Percentiles rank a stretch among this genome's conserved stretches.
phyloP scores from a whole-genome alignment of 2,329 filamentous ascomycete species.

The Sporothrix pseudoabietina region DNA sequence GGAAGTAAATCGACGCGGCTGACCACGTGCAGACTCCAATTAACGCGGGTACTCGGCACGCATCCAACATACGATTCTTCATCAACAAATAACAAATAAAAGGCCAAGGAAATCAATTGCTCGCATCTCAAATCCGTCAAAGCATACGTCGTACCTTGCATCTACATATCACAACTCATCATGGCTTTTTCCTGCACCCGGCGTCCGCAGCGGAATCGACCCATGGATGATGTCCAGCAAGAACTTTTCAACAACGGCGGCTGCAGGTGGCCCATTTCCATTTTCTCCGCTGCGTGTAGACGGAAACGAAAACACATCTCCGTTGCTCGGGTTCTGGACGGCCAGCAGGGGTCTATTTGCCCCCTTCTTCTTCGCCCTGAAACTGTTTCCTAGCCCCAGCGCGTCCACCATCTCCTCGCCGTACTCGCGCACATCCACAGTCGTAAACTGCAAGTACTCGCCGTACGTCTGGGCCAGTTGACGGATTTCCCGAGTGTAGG shows the following conservation, averaged over 20 bases:
- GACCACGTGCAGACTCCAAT: not conserved
- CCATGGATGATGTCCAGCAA: constrained; percentile 50
- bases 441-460: constrained; percentile 54
- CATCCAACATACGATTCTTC: not conserved
- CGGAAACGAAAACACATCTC: constrained; percentile 47
- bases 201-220: constrained; percentile 45
- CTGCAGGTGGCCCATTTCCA: constrained; percentile 36
- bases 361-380: not conserved
- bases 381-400: constrained; percentile 40
- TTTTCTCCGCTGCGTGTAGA: constrained; percentile 35
- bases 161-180: constrained; percentile 27
- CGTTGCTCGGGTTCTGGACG: constrained; percentile 50
- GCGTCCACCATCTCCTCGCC: constrained; percentile 47
- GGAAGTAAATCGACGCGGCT: not conserved
- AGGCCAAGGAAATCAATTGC: not conserved
- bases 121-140: not conserved
- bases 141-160: no score
- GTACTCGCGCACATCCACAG: constrained; percentile 51
- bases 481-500: constrained; percentile 44
- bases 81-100: not conserved
- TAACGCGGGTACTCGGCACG: not conserved
- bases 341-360: constrained; percentile 41
- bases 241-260: constrained; percentile 47
- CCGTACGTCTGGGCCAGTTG: constrained; percentile 50
- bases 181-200: not conserved